Conservation (phyloP, 2,329 filamentous ascomycete genomes). For the Aureobasidium mangrovei region DNA sequence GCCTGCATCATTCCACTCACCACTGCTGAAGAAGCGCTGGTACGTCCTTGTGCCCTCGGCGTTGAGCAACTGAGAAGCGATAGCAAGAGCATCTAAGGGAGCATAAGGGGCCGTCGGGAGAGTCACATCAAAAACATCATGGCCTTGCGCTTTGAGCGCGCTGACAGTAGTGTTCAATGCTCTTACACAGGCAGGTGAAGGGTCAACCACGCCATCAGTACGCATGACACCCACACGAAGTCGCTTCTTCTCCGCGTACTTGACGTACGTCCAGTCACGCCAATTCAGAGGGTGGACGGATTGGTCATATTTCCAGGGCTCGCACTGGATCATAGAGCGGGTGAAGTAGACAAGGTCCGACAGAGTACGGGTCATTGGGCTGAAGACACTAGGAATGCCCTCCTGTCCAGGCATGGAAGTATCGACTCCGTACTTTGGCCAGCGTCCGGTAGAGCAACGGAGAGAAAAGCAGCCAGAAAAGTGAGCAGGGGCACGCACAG, state of each 20-base stretch:
- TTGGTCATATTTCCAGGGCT: constrained; percentile 84
- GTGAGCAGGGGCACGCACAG: constrained; percentile 76
- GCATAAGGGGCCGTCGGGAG: constrained; percentile 52
- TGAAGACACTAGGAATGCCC: constrained; percentile 79
- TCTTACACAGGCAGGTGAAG: constrained; percentile 72
- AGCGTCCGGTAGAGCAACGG: constrained; percentile 78
- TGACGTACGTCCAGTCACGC: constrained; percentile 56
- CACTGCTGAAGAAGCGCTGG: constrained; percentile 63
- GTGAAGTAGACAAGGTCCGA: constrained; percentile 80
- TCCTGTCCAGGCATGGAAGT: constrained; percentile 93
- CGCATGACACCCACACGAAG: constrained; percentile 68
- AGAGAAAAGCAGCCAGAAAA: constrained; percentile 84
- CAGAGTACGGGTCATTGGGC: constrained; percentile 82
- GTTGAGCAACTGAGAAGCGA: constrained; percentile 74
- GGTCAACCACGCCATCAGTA: constrained; percentile 67
- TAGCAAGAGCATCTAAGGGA: constrained; percentile 64
- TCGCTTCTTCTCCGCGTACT: constrained; percentile 52
- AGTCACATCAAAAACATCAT: constrained; percentile 59
- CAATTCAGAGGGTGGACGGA: constrained; percentile 78
- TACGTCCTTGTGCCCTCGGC: constrained; percentile 77
- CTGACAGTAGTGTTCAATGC: constrained; percentile 62
- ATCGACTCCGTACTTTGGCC: constrained; percentile 74
- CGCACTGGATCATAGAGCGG: constrained; percentile 64
- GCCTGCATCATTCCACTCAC: constrained; percentile 72
- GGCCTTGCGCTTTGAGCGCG: constrained; percentile 62